phyloP scores from a whole-genome alignment of 108 stramenopile genomes.

The Phaeodactylum tricornutum region DNA sequence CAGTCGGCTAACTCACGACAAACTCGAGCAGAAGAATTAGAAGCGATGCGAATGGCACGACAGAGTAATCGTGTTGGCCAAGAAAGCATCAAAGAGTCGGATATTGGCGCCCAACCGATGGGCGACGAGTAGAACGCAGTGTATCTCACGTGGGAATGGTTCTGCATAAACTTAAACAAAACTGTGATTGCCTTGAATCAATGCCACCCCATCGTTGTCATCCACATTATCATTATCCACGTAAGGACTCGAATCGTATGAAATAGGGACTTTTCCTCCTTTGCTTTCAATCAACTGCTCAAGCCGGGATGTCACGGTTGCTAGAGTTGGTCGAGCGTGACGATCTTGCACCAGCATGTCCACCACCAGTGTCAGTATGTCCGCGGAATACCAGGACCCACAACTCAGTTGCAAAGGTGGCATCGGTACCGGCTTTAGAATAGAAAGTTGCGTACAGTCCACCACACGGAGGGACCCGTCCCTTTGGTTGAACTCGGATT shows the following conservation, averaged over 20 bases:
- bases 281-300: slow-evolving; percentile 5
- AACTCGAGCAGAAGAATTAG: slow-evolving; percentile 50
- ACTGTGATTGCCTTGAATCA: too few relatives aligned
- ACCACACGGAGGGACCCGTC: slow-evolving; percentile 29
- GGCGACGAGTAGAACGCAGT: too few relatives aligned
- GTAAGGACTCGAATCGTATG: too few relatives aligned
- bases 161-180: too few relatives aligned
- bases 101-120: slow-evolving; percentile 8
- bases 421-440: slow-evolving; percentile 23
- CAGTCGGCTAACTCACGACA: slow-evolving; percentile 37
- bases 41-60: slow-evolving; percentile 53
- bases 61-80: slow-evolving; percentile 36
- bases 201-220: too few relatives aligned
- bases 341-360: slow-evolving; percentile 25
- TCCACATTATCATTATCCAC: too few relatives aligned
- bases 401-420: slow-evolving; percentile 8
- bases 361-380: slow-evolving; percentile 12
- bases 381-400: slow-evolving; percentile 27
- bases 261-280: slow-evolving; percentile 30
- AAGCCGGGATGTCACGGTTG: slow-evolving; percentile 12
- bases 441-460: slow-evolving; percentile 54
- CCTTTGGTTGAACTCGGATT: slow-evolving; percentile 37
- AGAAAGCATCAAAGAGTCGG: slow-evolving; percentile 23
- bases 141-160: too few relatives aligned
- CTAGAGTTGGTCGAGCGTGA: slow-evolving; percentile 15